phyloP scores from a whole-genome alignment of 2,329 filamentous ascomycete species.

The Penicillium sumatraense region DNA sequence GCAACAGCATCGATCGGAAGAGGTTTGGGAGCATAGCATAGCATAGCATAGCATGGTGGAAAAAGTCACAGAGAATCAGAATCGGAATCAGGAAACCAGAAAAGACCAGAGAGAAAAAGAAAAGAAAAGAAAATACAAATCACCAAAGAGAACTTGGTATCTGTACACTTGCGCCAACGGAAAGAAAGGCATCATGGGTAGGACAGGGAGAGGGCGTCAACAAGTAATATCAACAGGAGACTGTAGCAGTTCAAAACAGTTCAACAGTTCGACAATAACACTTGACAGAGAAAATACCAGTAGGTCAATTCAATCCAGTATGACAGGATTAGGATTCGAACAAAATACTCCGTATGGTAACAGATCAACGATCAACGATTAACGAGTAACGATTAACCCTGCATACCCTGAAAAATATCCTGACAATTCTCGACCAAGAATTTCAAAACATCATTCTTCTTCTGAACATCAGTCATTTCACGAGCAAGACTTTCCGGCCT shows the following conservation, averaged over 20 bases:
- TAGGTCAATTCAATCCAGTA: neutral
- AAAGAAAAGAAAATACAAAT: constrained; percentile 6
- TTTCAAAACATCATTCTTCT: constrained; percentile 89
- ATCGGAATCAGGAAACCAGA: neutral
- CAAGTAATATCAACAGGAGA: neutral
- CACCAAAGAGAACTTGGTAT: constrained; percentile 23
- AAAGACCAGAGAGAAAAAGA: neutral
- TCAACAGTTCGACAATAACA: neutral
- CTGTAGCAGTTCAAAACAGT: too few relatives aligned
- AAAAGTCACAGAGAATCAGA: constrained; percentile 4
- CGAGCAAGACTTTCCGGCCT: constrained; percentile 84
- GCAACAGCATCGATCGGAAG: too few relatives aligned
- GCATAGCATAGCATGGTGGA: too few relatives aligned
- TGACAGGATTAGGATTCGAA: neutral
- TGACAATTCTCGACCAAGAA: constrained; percentile 91
- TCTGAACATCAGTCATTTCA: constrained; percentile 94
- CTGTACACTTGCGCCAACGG: constrained; percentile 27
- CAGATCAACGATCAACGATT: too few relatives aligned
- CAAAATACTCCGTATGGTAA: neutral
- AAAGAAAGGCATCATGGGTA: neutral
- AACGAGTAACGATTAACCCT: too few relatives aligned
- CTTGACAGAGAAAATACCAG: neutral
- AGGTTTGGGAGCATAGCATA: too few relatives aligned
- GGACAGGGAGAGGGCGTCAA: neutral
- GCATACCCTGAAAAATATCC: constrained; percentile 68